Base-by-base conservation (phyloP, 2,329 filamentous ascomycete species). In the Zymoseptoria pseudotritici region DNA sequence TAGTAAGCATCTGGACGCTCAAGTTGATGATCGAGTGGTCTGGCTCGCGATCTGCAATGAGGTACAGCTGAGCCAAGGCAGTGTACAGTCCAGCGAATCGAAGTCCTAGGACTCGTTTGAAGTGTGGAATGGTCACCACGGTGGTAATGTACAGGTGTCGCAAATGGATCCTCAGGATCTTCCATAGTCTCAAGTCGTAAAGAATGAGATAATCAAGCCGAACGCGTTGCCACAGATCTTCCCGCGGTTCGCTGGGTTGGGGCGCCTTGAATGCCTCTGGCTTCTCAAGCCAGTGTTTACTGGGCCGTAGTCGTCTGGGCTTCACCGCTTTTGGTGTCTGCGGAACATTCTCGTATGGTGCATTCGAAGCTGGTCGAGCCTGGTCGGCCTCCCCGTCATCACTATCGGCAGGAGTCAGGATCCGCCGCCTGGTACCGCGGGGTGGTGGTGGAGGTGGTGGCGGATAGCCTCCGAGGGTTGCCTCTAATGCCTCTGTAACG, bases 21-120 rank as follows among this genome's bases (percentile, higher is more conserved):
- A 99, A 84, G 71, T 97, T 97, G 79, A 99, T 96, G 71, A 99
- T 97, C 10, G 93, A 97, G 74, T 97, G 93, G 70, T 99, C 94
- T 2, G 94, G 94, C 73, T 99, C 94, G 64, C 94, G 83, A 71
- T 99, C 94, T 13, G 93, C 93, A 65, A 99, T 94, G 29, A 99
- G 83, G 73, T 97, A 99, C 3, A 99, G 80, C 72, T 99, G 93
- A 4, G 94, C 92, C 54, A 99, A 78, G 2, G 89, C 90, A 1
- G 94, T 97, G 75, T 99, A 99, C 2, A 99, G 81, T 0, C 91
- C 93, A 57, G 95, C 91, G 73, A 99, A 95, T n/a, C 94, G 86
- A 51, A 99, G 79, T 1, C 93, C 92, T 58, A 99, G 80, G 9
- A 99, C 86, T 20, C 93, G 87, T 77, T 99, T 99, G 82, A 99